Conservation (phyloP, 148 eudicot species). For the Camellia sinensis region DNA sequence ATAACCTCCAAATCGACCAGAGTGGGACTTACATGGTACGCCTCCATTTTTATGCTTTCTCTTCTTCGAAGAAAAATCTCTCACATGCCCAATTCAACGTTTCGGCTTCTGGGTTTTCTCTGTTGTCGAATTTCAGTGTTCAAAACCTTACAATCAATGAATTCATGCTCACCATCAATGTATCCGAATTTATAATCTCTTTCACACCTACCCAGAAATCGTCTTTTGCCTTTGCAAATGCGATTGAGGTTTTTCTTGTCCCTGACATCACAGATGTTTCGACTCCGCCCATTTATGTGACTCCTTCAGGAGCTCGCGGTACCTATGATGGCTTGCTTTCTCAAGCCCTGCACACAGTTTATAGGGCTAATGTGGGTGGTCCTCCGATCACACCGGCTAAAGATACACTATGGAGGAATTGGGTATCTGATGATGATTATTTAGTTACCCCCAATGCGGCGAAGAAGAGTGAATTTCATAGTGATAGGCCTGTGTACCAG, state of each 20-base stretch:
- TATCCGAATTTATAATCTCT: conserved; percentile 19
- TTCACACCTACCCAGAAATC: conserved; percentile 29
- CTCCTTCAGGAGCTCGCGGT: conserved; percentile 13
- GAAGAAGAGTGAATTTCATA: neutral
- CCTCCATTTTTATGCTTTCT: conserved; percentile 44
- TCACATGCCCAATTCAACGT: conserved; percentile 33
- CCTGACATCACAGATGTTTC: conserved; percentile 5
- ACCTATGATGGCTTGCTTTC: conserved; percentile 5
- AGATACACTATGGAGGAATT: conserved; percentile 25
- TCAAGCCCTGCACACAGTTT: conserved; percentile 7
- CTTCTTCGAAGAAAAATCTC: conserved; percentile 15
- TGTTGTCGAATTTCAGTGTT: conserved; percentile 31
- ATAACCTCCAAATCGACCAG: conserved; percentile 24
- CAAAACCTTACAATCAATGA: conserved; percentile 23
- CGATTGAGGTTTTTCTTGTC: conserved; percentile 39
- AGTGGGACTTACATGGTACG: conserved; percentile 44
- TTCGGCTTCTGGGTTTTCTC: conserved; percentile 24
- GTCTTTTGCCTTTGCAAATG: conserved; percentile 42
- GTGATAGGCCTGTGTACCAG: neutral
- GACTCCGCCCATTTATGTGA: neutral
- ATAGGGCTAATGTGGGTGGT: conserved; percentile 36
- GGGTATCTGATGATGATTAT: conserved; percentile 24
- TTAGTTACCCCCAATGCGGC: neutral
- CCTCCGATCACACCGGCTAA: neutral
- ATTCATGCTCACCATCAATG: conserved; percentile 22